These are phyloP conservation scores for Phytophthora melonis DNA, from an alignment of 352 stramenopile genomes.

Conservation along the genomic window DNA sequence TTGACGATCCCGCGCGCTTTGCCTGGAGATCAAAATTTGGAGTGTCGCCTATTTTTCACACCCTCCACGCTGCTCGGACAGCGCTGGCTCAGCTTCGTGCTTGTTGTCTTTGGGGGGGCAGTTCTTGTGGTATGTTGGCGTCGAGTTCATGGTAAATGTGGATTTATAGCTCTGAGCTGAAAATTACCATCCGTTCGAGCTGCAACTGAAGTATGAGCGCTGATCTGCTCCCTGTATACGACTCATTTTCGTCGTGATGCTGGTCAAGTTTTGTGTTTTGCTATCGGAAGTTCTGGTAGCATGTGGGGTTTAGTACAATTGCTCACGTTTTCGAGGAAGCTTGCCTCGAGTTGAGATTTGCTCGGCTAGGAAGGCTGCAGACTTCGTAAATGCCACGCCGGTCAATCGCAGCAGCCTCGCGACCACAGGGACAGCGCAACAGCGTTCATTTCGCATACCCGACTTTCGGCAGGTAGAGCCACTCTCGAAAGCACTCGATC, in stretches of 20 bases:
- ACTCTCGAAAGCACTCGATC: neutral
- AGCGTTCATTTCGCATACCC: constrained; percentile 22
- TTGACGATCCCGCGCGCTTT: constrained; percentile 10
- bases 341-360: constrained; percentile 1
- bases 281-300: too few relatives aligned
- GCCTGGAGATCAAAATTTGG: constrained; percentile 19
- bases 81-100: neutral
- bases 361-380: constrained; percentile 13
- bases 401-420: neutral
- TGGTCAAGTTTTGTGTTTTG: neutral
- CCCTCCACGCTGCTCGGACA: neutral
- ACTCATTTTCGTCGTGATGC: neutral
- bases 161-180: neutral
- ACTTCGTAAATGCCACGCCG: constrained; percentile 3
- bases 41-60: constrained; percentile 4
- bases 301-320: neutral
- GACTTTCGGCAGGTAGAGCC: neutral
- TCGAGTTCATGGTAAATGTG: neutral
- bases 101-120: neutral
- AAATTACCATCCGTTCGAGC: neutral
- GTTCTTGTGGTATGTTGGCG: neutral
- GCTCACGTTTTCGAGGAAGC: constrained; percentile 20
- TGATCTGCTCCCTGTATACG: neutral
- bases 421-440: neutral
- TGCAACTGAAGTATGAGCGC: neutral